Evolutionary conservation across 1,284 basidiomycete species (phyloP), one percentile per base, ranked within the genome.

Genomic region (Lignosus rhinocerotis): DNA sequence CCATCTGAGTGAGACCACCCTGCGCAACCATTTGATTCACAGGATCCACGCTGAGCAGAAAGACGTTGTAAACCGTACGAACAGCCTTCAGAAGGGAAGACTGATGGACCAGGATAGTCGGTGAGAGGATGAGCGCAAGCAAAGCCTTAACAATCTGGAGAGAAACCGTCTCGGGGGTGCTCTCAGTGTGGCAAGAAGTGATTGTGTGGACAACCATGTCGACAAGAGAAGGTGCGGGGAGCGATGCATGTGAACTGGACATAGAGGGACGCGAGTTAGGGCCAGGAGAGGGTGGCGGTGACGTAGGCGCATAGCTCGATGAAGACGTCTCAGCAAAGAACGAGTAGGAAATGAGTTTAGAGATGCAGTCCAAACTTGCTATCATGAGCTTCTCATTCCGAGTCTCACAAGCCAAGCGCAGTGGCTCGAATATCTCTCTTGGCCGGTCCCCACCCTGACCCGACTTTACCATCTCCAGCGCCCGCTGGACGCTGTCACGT

Each of bases 21-120:
- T 98, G 96, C 9, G 96, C 96, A 31, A 98, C 94, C 76, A 93
- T 94, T 75, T 98, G 96, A 67, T 96, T 98, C 53, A 94, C 91
- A 5, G 90, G 84, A 67, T 96, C 94, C 36, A 84, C 82, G 66
- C 92, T 94, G 58, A 97, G 80, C 33, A 98, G 80, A 73, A 98
- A 98, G 58, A 98, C 89, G 70, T 98, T 98, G 77, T 98, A 98
- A 2, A 98, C 95, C 6, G 96, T 97, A 39, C 96, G 84, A 31
- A 98, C 92, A 31, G 96, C 94, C 73, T 96, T 96, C 64, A 98
- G 83, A 38, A 98, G 80, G 12, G 93, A 92, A 7, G 93, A 96
- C 72, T 97, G 95, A 73, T 98, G 96, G 2, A 97, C 92, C 41
- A 93, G 81, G 64, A 91, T 87, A 41, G 87, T 91, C 3, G 90